Base-by-base conservation (phyloP, 768 basidiomycete genomes). In the Rhodotorula toruloides region DNA sequence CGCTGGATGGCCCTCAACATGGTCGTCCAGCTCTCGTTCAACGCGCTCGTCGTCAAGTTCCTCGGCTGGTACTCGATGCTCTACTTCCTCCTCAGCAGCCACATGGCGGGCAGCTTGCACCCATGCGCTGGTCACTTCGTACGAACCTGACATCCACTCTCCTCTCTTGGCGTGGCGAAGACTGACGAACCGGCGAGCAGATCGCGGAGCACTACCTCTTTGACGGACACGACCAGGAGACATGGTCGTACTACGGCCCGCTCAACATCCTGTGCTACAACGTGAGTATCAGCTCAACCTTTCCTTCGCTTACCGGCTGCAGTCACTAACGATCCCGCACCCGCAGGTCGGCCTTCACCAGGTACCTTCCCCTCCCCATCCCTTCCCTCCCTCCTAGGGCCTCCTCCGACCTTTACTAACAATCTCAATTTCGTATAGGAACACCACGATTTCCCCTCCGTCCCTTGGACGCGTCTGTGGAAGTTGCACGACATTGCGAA, bases 381-480 rank as follows among this genome's bases (percentile, higher is more conserved):
- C n/a, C n/a, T n/a, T n/a, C n/a, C n/a, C n/a, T n/a, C n/a, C n/a
- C n/a, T n/a, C n/a, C n/a, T n/a, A n/a, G n/a, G n/a, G n/a, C n/a
- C n/a, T n/a, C n/a, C n/a, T n/a, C n/a, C n/a, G 46, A 37, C 12
- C 54, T 61, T 25, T 74, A 32, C 46, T 29, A 13, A 49, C 11
- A n/a, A 11, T 48, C 14, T 61, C 49, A 9, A 8, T n/a, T 29
- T 48, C 47, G 11, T 29, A 25, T 29, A 99, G 78, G 96, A 98
- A 75, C 96, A 99, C 78, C 96, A 99, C 79, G 96, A 99, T 79
- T 98, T 99, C 79, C 93, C 96, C 13, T 91, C 91, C 19, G 79
- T 99, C 1, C 84, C 96, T 2, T 99, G 96, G 96, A 97, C 93
- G 25, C 85, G 89, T 31, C 83, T 98, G 0, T 90, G 92, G 3